These are phyloP conservation scores for Rubia tinctorum DNA, from an alignment of 305 asterid genomes.

Conservation along the genomic window DNA sequence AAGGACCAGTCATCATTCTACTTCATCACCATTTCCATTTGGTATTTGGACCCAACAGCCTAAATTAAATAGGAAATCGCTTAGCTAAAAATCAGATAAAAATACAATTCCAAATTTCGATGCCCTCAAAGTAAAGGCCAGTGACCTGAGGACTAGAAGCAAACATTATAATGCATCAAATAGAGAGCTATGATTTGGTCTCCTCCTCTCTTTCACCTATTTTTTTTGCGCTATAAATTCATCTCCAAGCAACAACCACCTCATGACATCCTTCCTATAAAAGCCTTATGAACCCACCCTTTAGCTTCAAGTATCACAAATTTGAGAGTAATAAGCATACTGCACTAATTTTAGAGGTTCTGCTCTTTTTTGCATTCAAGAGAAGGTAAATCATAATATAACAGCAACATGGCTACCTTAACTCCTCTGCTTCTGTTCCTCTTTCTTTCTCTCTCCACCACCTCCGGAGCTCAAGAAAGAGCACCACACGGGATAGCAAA, in stretches of 20 bases:
- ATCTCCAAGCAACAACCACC: slow-evolving; percentile 52
- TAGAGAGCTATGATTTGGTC: slow-evolving; percentile 33
- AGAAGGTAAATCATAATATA: neutral
- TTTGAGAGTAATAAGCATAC: neutral
- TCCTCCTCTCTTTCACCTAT: slow-evolving; percentile 16
- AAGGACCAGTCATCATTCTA: slow-evolving; percentile 2
- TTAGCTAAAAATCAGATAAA: neutral
- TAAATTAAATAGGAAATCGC: neutral
- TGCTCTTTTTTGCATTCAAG: slow-evolving; percentile 5
- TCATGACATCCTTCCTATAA: slow-evolving; percentile 41
- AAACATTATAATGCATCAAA: neutral
- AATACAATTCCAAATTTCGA: neutral
- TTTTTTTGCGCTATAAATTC: slow-evolving; percentile 29
- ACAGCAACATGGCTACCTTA: slow-evolving; percentile 11
- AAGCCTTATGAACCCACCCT: slow-evolving; percentile 19
- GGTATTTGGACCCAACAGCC: neutral
- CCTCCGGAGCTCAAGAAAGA: slow-evolving; percentile 46
- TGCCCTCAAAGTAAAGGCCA: slow-evolving; percentile 4
- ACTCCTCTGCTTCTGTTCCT: slow-evolving; percentile 32
- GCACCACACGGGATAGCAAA: slow-evolving; percentile 54
- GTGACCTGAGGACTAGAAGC: neutral
- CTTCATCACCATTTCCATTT: neutral
- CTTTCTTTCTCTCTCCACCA: slow-evolving; percentile 27
- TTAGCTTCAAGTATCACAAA: slow-evolving; percentile 13
- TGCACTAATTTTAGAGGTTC: neutral